Evolutionary conservation across 495 filamentous ascomycete genomes (phyloP).

Genomic region (Neurospora sp.): DNA sequence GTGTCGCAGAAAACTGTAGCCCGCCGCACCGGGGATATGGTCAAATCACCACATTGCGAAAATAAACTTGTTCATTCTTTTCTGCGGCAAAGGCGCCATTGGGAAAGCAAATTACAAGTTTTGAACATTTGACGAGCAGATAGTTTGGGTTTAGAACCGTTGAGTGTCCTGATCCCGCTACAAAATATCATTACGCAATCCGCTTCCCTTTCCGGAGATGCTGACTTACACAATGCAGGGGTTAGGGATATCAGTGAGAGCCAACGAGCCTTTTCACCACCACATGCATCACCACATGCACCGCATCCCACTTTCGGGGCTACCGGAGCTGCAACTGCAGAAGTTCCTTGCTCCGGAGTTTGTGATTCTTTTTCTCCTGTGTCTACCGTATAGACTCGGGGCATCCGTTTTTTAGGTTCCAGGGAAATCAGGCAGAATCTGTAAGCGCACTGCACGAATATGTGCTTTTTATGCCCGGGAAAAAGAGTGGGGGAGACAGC

Average conservation of each 20-base stretch:
- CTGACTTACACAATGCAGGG: not conserved
- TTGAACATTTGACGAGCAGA: too few species aligned
- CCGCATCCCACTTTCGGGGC: not conserved
- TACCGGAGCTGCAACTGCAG: not conserved
- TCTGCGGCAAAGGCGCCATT: not conserved
- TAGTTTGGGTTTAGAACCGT: not conserved
- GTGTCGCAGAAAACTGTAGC: not conserved
- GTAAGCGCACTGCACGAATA: too few species aligned
- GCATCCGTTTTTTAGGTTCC: too few species aligned
- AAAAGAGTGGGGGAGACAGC: too few species aligned
- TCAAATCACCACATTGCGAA: not conserved
- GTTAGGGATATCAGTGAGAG: not conserved
- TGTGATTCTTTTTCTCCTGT: too few species aligned
- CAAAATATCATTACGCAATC: not conserved
- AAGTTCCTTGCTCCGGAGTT: too few species aligned
- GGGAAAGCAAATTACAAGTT: not conserved
- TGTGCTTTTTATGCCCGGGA: too few species aligned
- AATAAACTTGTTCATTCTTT: not conserved
- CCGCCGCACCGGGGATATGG: not conserved
- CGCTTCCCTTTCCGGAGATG: not conserved
- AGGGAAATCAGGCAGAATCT: too few species aligned
- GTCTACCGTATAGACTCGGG: too few species aligned
- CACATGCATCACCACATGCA: not conserved
- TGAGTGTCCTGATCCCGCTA: not conserved
- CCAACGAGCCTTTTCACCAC: not conserved